These are phyloP conservation scores for Aplosporella prunicola DNA, from an alignment of 2,329 filamentous ascomycete species.

Conservation along the genomic window DNA sequence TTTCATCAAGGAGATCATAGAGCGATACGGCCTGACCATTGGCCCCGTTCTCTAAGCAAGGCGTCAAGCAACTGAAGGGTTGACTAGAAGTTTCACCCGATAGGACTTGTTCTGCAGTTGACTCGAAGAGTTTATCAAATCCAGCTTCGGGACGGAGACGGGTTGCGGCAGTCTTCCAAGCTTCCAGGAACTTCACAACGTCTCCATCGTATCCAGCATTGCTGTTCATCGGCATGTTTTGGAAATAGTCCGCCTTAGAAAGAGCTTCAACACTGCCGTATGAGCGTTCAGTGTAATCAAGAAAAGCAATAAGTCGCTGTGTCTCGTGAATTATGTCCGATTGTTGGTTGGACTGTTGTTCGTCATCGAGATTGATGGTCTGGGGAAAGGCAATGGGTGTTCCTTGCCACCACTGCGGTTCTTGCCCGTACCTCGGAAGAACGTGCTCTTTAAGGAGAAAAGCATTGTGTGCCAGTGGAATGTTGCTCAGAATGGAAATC, in stretches of 20 bases:
- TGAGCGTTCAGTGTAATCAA: conserved; percentile 47
- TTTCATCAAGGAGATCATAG: conserved; percentile 45
- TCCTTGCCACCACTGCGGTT: conserved; percentile 55
- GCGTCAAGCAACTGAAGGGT: conserved; percentile 22
- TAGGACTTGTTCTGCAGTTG: conserved; percentile 25
- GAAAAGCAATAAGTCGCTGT: conserved; percentile 53
- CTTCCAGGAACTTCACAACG: conserved; percentile 35
- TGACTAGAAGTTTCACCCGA: background rate
- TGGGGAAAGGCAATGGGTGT: conserved; percentile 40
- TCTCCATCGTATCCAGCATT: conserved; percentile 29
- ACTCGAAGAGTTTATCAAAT: conserved; percentile 38
- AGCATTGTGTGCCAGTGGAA: conserved; percentile 49
- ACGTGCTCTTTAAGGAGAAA: conserved; percentile 30
- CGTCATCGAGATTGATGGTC: conserved; percentile 33
- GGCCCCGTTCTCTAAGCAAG: conserved; percentile 16
- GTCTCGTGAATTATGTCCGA: conserved; percentile 46
- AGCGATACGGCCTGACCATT: conserved; percentile 32
- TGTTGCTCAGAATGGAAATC: conserved; percentile 52
- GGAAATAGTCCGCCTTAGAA: conserved; percentile 32
- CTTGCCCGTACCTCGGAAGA: conserved; percentile 41
- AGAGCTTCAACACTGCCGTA: conserved; percentile 50
- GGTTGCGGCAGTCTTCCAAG: conserved; percentile 40
- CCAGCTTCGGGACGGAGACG: conserved; percentile 32
- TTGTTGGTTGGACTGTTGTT: conserved; percentile 26
- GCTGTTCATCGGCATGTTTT: conserved; percentile 21